Percentiles rank a stretch among this genome's conserved stretches.
These are phyloP conservation scores for Sarcodon aspratus DNA, from an alignment of 768 basidiomycete species.

Conservation along the genomic window DNA sequence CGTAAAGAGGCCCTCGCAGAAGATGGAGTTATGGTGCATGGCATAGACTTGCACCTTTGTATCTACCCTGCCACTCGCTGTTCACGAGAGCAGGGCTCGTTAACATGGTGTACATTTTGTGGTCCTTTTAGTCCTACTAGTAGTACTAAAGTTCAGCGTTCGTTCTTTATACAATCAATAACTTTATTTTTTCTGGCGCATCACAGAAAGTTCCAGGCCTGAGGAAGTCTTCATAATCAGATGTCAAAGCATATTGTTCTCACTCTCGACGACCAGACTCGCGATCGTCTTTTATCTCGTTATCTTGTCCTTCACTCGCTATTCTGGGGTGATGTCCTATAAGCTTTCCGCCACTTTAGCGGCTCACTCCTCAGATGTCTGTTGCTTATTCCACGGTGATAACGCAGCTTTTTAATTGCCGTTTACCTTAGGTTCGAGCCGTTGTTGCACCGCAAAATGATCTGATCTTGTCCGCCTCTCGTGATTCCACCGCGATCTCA, in stretches of 20 bases:
- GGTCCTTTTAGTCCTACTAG: not conserved
- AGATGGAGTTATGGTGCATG: constrained; percentile 84
- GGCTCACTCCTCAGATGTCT: constrained; percentile 66
- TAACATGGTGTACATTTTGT: constrained; percentile 70
- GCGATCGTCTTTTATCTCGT: not conserved
- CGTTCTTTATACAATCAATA: no score
- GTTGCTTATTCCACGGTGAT: constrained; percentile 17
- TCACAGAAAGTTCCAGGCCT: no score
- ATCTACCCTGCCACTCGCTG: constrained; percentile 58
- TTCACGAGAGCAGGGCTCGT: constrained; percentile 64
- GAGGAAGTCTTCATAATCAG: no score
- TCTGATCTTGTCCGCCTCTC: constrained; percentile 80
- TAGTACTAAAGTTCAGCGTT: no score
- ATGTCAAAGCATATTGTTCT: constrained; percentile 4
- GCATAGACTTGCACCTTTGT: constrained; percentile 82
- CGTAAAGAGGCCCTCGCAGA: constrained; percentile 66
- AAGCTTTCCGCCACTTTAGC: constrained; percentile 65
- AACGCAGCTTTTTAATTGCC: constrained; percentile 9
- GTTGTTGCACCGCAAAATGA: constrained; percentile 65
- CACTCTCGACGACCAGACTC: not conserved
- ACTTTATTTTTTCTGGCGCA: no score
- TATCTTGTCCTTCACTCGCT: constrained; percentile 3
- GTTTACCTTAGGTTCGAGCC: constrained; percentile 59
- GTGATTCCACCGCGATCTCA: constrained; percentile 82
- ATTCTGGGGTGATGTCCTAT: constrained; percentile 43